Evolutionary conservation across 2,329 filamentous ascomycete genomes (phyloP), one percentile per base, ranked within the genome.

Genomic region (Neodidymelliopsis sp.): DNA sequence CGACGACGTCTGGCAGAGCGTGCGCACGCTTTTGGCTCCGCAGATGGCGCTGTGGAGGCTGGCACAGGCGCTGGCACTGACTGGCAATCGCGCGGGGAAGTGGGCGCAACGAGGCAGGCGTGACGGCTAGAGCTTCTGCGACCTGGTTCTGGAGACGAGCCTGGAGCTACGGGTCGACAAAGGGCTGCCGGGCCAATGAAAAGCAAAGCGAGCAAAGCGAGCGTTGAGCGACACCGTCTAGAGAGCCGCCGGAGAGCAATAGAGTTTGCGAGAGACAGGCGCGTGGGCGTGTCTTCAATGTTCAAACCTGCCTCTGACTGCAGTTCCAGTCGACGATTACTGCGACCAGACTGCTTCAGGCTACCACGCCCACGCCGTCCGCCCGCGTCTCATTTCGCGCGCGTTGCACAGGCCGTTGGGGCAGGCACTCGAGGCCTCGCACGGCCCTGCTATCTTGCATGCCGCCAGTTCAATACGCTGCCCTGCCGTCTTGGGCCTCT

Each of bases 181-280:
- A 46, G 36, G 30, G 41, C 39, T 11, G 30, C 40, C 48, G 15
- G 35, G 56, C 61, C 61, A 61, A 64, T 61, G 22, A 44, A 25
- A 46, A 37, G 24, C 30, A 46, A 45, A 44, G n/a, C n/a, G n/a
- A 28, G 36, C 30, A 31, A 40, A 45, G 48, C 51, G 49, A 50
- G 52, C 59, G 51, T 54, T 50, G 52, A 49, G 34, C 58, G 54
- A 49, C 37, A 24, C 36, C 46, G 49, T 43, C 49, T 35, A 40
- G 33, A 45, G 44, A 34, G 33, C 43, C 37, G 42, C 43, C 28
- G 20, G 41, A 44, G 49, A 53, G 35, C 43, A 52, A 54, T 49
- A 45, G 46, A 45, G 42, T 54, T 44, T 49, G 56, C 34, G 27
- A 39, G 23, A 31, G 39, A 49, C 39, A 27, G 38, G 24, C 40